phyloP scores from a whole-genome alignment of 179 eudicot species.

The Dionaea muscipula region DNA sequence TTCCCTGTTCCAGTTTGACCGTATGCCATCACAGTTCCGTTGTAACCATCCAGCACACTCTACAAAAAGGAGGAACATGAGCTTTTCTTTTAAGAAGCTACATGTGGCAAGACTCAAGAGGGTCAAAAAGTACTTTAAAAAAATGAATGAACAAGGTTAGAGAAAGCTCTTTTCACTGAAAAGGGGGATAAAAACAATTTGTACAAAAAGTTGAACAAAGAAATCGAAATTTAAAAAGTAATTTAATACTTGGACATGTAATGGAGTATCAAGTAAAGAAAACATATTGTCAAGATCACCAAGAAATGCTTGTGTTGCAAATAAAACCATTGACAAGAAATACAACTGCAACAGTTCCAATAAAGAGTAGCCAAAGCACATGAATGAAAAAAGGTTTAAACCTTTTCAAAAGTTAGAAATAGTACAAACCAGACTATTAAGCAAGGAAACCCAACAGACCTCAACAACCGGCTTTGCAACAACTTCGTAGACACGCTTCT shows the following conservation, averaged over 20 bases:
- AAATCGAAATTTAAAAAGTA: no score
- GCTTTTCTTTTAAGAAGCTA: constrained; percentile 8
- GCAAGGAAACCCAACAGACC: constrained; percentile 27
- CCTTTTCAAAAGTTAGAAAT: not conserved
- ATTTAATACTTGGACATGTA: no score
- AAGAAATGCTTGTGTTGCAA: no score
- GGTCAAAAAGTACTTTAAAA: not conserved
- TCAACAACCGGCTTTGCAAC: constrained; percentile 99
- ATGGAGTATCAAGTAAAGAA: no score
- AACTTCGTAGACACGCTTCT: constrained; percentile 97
- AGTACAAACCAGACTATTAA: constrained; percentile 1
- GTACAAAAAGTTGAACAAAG: no score
- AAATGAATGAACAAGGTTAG: not conserved
- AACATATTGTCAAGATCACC: no score
- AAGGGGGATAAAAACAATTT: no score
- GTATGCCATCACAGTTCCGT: constrained; percentile 98
- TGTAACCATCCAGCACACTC: constrained; percentile 98
- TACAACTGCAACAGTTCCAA: no score
- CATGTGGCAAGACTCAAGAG: not conserved
- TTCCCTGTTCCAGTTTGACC: constrained; percentile 99
- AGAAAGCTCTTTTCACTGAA: no score
- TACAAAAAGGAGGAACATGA: constrained; percentile 15
- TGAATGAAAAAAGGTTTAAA: not conserved
- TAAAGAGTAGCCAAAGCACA: no score
- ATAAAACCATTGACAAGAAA: no score